A percentile compares a stretch with the other conserved stretches of the same genome.
These are phyloP conservation scores for Chiua sp. DNA, from an alignment of 1,284 basidiomycete species.

Conservation along the genomic window DNA sequence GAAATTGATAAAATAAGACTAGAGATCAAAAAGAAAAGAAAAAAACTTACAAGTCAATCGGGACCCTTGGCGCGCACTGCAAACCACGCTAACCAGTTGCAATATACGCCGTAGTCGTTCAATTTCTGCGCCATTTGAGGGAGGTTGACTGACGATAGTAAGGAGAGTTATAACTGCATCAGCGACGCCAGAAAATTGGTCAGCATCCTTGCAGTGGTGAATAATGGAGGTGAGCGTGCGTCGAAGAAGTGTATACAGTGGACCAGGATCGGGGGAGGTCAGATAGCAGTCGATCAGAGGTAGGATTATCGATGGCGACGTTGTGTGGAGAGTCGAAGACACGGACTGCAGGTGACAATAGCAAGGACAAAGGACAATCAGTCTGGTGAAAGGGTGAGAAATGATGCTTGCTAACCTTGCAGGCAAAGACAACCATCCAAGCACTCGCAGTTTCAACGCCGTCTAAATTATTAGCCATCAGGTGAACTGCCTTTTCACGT, in stretches of 20 bases:
- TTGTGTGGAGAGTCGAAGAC: slow-evolving; percentile 81
- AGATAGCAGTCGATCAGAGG: slow-evolving; percentile 62
- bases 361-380: slow-evolving; percentile 1
- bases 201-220: slow-evolving; percentile 76
- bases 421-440: slow-evolving; percentile 72
- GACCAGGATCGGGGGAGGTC: slow-evolving; percentile 45
- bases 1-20: not conserved
- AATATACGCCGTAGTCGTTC: slow-evolving; percentile 46
- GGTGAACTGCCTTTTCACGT: slow-evolving; percentile 54
- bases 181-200: slow-evolving; percentile 65
- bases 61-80: slow-evolving; percentile 65
- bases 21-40: slow-evolving; percentile 6
- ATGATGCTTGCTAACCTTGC: slow-evolving; percentile 57
- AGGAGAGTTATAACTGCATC: slow-evolving; percentile 55
- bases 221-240: slow-evolving; percentile 80
- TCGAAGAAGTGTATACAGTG: slow-evolving; percentile 60
- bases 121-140: slow-evolving; percentile 19
- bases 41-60: slow-evolving; percentile 55
- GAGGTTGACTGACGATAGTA: slow-evolving; percentile 15
- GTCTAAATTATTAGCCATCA: slow-evolving; percentile 52
- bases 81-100: slow-evolving; percentile 55
- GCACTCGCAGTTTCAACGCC: slow-evolving; percentile 64
- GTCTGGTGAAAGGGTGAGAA: not conserved
- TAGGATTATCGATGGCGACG: slow-evolving; percentile 65
- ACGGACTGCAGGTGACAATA: slow-evolving; percentile 56